Conservation (phyloP, 495 filamentous ascomycete genomes). For the Aspergillus egyptiacus region DNA sequence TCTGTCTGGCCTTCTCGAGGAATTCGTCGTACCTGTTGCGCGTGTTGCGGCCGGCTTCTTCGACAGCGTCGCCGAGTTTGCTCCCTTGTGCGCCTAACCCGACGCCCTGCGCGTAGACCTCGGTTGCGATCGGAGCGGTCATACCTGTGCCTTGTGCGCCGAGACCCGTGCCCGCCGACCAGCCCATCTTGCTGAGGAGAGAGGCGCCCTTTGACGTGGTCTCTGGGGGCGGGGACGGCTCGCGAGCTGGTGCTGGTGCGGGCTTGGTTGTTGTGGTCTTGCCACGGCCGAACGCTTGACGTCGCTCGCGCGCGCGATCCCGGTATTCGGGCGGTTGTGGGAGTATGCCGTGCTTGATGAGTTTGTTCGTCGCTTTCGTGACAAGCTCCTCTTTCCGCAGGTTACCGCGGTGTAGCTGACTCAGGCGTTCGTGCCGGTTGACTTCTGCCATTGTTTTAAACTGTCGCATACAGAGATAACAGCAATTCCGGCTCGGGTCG, state of each 20-base stretch:
- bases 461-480: constrained; percentile 67
- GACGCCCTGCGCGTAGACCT: constrained; percentile 76
- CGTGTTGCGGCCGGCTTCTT: constrained; percentile 72
- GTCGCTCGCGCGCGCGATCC: constrained; percentile 76
- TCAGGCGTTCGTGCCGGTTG: constrained; percentile 70
- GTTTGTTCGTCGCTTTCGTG: constrained; percentile 53
- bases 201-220: constrained; percentile 72
- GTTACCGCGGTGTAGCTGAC: constrained; percentile 66
- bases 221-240: constrained; percentile 33
- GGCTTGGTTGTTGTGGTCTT: constrained; percentile 41
- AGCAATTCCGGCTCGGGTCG: constrained; percentile 64
- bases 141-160: constrained; percentile 74
- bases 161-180: constrained; percentile 72
- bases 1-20: constrained; percentile 69
- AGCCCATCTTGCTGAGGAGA: constrained; percentile 87
- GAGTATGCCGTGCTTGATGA: constrained; percentile 47
- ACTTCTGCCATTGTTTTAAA: constrained; percentile 66
- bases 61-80: constrained; percentile 75
- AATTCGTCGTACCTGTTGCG: constrained; percentile 66
- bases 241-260: constrained; percentile 26
- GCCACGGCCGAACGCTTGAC: constrained; percentile 65
- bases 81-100: constrained; percentile 80
- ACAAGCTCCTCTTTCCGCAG: constrained; percentile 54
- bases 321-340: constrained; percentile 53
- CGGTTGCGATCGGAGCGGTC: constrained; percentile 68